These are phyloP conservation scores for Termitomyces sp. DNA, from an alignment of 768 basidiomycete species.

Conservation along the genomic window DNA sequence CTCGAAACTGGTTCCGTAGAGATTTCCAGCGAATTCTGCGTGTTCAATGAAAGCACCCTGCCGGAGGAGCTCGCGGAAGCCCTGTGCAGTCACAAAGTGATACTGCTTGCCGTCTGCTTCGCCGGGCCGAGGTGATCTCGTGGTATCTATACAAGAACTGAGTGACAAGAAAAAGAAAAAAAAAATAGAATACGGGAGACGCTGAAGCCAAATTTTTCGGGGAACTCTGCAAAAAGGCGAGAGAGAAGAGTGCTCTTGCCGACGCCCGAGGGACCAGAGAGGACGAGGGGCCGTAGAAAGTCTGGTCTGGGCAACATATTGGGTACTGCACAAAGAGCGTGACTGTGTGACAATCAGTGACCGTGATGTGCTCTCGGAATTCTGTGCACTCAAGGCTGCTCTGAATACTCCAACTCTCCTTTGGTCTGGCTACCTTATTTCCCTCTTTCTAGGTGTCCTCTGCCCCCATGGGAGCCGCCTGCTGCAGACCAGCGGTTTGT, in stretches of 20 bases:
- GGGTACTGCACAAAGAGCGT: neutral
- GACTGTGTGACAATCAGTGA: conserved; percentile 5
- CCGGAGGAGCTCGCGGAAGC: conserved; percentile 64
- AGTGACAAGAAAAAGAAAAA: conserved; percentile 7
- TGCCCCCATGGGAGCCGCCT: conserved; percentile 68
- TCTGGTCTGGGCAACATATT: conserved; percentile 22
- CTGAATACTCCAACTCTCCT: neutral
- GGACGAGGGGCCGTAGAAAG: conserved; percentile 70
- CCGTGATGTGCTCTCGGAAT: neutral
- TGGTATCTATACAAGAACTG: conserved; percentile 64
- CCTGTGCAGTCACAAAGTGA: conserved; percentile 71
- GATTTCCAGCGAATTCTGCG: conserved; percentile 89
- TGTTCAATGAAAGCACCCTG: conserved; percentile 87
- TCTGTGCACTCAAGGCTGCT: neutral
- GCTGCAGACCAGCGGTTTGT: conserved; percentile 76
- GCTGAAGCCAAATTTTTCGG: conserved; percentile 86
- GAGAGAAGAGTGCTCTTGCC: conserved; percentile 90
- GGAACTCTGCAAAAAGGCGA: conserved; percentile 74
- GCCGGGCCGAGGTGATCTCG: conserved; percentile 75
- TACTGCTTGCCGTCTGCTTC: conserved; percentile 83
- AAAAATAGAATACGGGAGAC: conserved; percentile 64
- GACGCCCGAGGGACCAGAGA: conserved; percentile 90
- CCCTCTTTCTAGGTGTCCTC: neutral
- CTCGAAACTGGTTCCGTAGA: conserved; percentile 86
- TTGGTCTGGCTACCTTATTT: conserved; percentile 10